Evolutionary conservation across 805 yeast species (phyloP).

Genomic region (Barnettozyma wickerhamii): DNA sequence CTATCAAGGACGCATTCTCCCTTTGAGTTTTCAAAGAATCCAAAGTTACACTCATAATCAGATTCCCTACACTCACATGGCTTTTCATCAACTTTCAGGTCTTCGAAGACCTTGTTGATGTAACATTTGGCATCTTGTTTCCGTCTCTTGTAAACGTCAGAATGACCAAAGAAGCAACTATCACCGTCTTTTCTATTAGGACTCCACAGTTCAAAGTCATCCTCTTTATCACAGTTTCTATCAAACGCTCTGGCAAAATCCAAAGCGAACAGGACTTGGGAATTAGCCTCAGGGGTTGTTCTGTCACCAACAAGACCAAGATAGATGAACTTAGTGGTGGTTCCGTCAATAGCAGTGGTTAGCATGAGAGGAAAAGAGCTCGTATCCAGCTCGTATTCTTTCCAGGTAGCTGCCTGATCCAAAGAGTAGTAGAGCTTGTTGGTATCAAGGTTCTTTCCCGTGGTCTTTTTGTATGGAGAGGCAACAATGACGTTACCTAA

Average conservation of each 20-base stretch:
- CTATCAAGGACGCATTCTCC: conserved; percentile 47
- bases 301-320: conserved; percentile 32
- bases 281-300: conserved; percentile 1
- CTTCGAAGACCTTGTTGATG: conserved; percentile 34
- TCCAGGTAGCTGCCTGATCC: conserved; percentile 74
- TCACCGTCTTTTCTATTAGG: conserved; percentile 37
- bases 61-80: conserved; percentile 57
- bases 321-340: conserved; percentile 58
- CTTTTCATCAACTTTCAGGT: conserved; percentile 40
- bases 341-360: conserved; percentile 65
- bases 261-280: conserved; percentile 30
- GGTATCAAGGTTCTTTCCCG: conserved; percentile 30
- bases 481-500: conserved; percentile 72
- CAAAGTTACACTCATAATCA: conserved; percentile 71
- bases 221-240: conserved; percentile 30
- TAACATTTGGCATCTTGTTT: conserved; percentile 63
- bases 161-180: conserved; percentile 66
- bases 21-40: conserved; percentile 35
- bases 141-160: conserved; percentile 60
- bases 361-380: conserved; percentile 39
- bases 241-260: conserved; percentile 59
- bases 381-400: conserved; percentile 40
- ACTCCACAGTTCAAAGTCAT: conserved; percentile 63
- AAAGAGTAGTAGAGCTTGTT: conserved; percentile 49
- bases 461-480: conserved; percentile 24